Percentiles rank a stretch among this genome's conserved stretches.
Evolutionary conservation across 1,284 basidiomycete species (phyloP).

Genomic region (Porogramme epimiltina): DNA sequence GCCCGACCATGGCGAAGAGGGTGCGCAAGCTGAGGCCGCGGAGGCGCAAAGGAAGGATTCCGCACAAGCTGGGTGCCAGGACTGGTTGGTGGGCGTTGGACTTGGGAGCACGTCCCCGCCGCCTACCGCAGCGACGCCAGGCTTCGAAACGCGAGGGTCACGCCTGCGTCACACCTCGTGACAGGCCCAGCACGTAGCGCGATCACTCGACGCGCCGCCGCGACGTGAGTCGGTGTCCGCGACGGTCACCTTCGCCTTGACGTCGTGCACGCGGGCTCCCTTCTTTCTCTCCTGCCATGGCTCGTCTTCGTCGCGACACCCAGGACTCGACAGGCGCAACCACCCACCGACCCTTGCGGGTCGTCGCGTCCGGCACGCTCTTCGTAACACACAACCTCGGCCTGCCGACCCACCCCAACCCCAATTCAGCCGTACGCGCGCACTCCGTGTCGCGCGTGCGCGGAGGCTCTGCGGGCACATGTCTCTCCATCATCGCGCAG

Average conservation of each 20-base stretch:
- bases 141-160: neutral
- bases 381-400: slow-evolving; percentile 73
- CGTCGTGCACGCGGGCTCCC: neutral
- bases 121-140: too few species aligned
- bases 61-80: too few species aligned
- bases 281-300: slow-evolving; percentile 24
- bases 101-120: too few species aligned
- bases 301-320: slow-evolving; percentile 34
- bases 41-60: too few species aligned
- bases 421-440: slow-evolving; percentile 61
- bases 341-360: slow-evolving; percentile 51
- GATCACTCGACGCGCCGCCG: too few species aligned
- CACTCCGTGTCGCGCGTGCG: slow-evolving; percentile 66
- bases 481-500: slow-evolving; percentile 73
- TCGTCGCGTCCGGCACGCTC: slow-evolving; percentile 76
- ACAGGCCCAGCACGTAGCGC: neutral
- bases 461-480: slow-evolving; percentile 70
- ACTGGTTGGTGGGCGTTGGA: too few species aligned
- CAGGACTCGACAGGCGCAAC: slow-evolving; percentile 22
- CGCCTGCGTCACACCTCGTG: neutral
- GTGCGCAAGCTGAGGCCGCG: too few species aligned
- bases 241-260: too few species aligned
- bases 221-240: too few species aligned
- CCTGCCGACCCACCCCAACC: slow-evolving; percentile 61
- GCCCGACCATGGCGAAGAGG: too few species aligned